A percentile compares a stretch with the other conserved stretches of the same genome.
Evolutionary conservation across 2,329 filamentous ascomycete genomes (phyloP).

Genomic region (Aspergillus sp.): DNA sequence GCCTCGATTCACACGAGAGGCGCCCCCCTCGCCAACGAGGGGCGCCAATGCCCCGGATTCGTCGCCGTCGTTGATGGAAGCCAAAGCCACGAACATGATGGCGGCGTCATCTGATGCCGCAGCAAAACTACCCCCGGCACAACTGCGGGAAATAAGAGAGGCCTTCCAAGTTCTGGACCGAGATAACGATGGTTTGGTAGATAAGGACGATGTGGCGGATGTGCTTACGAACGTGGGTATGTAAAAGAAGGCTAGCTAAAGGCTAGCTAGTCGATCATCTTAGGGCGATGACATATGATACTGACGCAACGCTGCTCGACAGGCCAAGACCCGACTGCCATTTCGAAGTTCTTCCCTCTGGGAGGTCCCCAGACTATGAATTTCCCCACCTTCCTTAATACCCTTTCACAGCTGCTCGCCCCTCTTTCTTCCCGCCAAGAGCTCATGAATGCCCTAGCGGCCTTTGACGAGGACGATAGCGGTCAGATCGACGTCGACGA

Average conservation of each 20-base stretch:
- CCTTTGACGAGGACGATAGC: slow-evolving; percentile 94
- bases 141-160: slow-evolving; percentile 85
- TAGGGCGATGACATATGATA: not conserved
- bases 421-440: slow-evolving; percentile 77
- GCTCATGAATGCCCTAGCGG: slow-evolving; percentile 84
- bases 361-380: slow-evolving; percentile 72
- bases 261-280: not conserved
- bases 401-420: slow-evolving; percentile 72
- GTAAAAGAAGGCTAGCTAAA: slow-evolving; percentile 10
- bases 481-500: slow-evolving; percentile 86
- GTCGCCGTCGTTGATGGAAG: slow-evolving; percentile 32
- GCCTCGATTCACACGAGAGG: slow-evolving; percentile 40
- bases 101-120: slow-evolving; percentile 38
- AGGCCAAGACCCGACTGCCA: slow-evolving; percentile 75
- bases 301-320: slow-evolving; percentile 9
- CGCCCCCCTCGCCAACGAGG: slow-evolving; percentile 44
- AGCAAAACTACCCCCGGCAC: slow-evolving; percentile 68
- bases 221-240: slow-evolving; percentile 83
- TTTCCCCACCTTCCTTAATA: slow-evolving; percentile 82
- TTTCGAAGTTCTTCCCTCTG: slow-evolving; percentile 81
- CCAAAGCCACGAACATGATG: slow-evolving; percentile 26
- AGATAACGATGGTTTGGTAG: slow-evolving; percentile 81
- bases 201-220: slow-evolving; percentile 78
- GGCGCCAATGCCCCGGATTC: slow-evolving; percentile 31
- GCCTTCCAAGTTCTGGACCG: slow-evolving; percentile 92